A percentile compares a stretch with the other conserved stretches of the same genome.
phyloP scores from a whole-genome alignment of 164 flowering plant genomes.

The Sedum album region DNA sequence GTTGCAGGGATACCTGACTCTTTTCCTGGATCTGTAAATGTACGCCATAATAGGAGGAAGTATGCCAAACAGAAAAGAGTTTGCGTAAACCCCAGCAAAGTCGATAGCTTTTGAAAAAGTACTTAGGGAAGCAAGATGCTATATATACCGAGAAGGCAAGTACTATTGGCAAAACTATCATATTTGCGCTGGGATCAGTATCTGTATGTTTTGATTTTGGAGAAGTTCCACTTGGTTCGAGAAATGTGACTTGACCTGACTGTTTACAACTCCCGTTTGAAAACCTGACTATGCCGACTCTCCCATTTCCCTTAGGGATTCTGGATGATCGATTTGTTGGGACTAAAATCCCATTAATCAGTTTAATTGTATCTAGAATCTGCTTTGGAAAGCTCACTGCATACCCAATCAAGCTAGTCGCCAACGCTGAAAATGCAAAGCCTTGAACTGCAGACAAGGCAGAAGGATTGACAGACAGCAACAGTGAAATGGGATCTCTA shows the following conservation, averaged over 20 bases:
- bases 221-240: slow-evolving; percentile 11
- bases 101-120: slow-evolving; percentile 52
- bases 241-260: slow-evolving; percentile 25
- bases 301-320: slow-evolving; percentile 17
- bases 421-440: slow-evolving; percentile 66
- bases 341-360: slow-evolving; percentile 16
- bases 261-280: slow-evolving; percentile 12
- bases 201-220: slow-evolving; percentile 5
- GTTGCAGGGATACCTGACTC: slow-evolving; percentile 17
- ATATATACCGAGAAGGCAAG: slow-evolving; percentile 40
- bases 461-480: slow-evolving; percentile 56
- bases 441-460: slow-evolving; percentile 61
- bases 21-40: slow-evolving; percentile 39
- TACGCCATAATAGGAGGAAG: slow-evolving; percentile 64
- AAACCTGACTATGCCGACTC: slow-evolving; percentile 24
- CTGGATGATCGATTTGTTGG: not conserved
- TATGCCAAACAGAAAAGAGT: slow-evolving; percentile 64
- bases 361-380: slow-evolving; percentile 45
- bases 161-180: slow-evolving; percentile 21
- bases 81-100: slow-evolving; percentile 70
- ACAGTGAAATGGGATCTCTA: slow-evolving; percentile 37
- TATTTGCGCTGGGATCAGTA: not conserved
- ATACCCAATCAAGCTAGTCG: slow-evolving; percentile 64
- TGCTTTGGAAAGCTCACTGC: slow-evolving; percentile 64
- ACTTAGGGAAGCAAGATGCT: slow-evolving; percentile 39